Conservation (phyloP, 2,329 filamentous ascomycete species). For the Diaporthe capsici region DNA sequence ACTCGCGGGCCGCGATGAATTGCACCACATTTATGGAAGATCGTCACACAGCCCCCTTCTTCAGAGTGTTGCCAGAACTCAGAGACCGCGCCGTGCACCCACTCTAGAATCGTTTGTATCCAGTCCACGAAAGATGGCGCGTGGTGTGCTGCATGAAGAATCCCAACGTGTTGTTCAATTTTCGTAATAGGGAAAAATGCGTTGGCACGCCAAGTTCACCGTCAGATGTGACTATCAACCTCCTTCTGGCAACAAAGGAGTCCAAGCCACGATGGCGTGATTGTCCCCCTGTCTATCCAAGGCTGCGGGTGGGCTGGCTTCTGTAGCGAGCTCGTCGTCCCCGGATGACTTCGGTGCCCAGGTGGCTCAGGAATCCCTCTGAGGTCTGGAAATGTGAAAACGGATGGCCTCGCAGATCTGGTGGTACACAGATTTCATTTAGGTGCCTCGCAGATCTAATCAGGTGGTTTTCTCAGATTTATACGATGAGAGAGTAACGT, state of each 20-base stretch:
- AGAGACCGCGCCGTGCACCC: neutral
- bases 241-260: constrained; percentile 5
- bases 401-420: fast-evolving
- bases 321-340: neutral
- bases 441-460: fast-evolving
- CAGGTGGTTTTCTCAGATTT: neutral
- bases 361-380: neutral
- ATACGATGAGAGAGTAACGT: neutral
- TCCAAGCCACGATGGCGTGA: constrained; percentile 35
- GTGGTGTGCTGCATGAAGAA: no score
- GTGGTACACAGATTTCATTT: no score
- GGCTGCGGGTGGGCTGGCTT: neutral
- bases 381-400: neutral
- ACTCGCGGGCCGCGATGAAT: neutral
- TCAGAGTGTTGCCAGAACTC: neutral
- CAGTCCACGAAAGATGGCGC: neutral
- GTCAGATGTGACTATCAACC: neutral
- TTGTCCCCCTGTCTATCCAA: constrained; percentile 15
- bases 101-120: neutral
- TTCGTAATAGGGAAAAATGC: neutral
- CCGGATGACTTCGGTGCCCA: neutral
- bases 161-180: neutral
- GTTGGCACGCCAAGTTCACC: neutral
- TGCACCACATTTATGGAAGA: neutral
- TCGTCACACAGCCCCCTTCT: neutral